Evolutionary conservation across 2,329 filamentous ascomycete genomes (phyloP).

Genomic region (Sarocladium kiliense): DNA sequence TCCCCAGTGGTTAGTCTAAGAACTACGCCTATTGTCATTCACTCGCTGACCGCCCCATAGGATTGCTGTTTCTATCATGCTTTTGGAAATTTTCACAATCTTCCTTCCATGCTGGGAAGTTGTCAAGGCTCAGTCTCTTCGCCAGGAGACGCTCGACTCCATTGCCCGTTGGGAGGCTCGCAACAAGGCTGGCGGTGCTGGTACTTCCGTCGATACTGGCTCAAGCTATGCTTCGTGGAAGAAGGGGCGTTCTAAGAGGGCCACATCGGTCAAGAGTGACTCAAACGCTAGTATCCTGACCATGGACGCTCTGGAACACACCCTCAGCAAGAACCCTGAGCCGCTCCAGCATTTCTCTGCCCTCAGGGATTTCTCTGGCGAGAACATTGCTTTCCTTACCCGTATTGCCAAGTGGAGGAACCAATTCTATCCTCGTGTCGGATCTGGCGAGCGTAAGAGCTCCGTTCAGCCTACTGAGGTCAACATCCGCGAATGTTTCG

Average conservation of each 20-base stretch:
- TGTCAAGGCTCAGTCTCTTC: conserved; percentile 32
- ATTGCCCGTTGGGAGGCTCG: conserved; percentile 39
- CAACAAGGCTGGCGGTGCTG: conserved; percentile 20
- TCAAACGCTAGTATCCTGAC: conserved; percentile 36
- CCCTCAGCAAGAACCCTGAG: conserved; percentile 52
- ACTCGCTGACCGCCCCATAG: conserved; percentile 13
- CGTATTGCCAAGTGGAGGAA: conserved; percentile 41
- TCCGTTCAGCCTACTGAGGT: conserved; percentile 22
- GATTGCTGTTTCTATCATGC: conserved; percentile 48
- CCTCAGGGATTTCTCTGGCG: conserved; percentile 61
- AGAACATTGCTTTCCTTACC: conserved; percentile 64
- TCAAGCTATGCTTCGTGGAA: conserved; percentile 25
- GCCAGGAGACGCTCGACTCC: conserved; percentile 36
- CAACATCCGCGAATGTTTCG: conserved; percentile 45
- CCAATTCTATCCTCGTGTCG: conserved; percentile 19
- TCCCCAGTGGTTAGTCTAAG: conserved; percentile 52
- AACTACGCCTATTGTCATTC: not conserved
- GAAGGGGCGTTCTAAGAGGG: conserved; percentile 25
- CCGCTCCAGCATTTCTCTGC: conserved; percentile 61
- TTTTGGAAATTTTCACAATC: conserved; percentile 57
- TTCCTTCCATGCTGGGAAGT: conserved; percentile 58
- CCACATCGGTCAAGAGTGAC: conserved; percentile 28
- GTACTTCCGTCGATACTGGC: conserved; percentile 21
- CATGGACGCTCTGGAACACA: conserved; percentile 58
- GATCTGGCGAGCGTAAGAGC: conserved; percentile 13